A percentile compares a stretch with the other conserved stretches of the same genome.
Conservation (phyloP, 176 grass and related monocot species). For the Carex parvula region DNA sequence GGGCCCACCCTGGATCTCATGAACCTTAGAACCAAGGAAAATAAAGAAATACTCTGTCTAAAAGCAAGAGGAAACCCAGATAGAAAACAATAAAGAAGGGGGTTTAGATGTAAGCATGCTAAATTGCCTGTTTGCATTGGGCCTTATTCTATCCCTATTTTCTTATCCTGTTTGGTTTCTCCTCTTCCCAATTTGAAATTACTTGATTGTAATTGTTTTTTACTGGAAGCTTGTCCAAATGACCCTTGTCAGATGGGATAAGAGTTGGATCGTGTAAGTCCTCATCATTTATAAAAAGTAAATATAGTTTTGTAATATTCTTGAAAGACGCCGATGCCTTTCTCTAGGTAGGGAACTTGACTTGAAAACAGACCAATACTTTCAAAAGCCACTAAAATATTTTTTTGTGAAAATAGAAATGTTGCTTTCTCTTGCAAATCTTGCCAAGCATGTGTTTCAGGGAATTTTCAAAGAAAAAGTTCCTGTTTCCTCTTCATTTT, state of each 20-base stretch:
- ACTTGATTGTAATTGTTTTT: not conserved
- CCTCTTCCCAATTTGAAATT: not conserved
- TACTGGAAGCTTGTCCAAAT: not conserved
- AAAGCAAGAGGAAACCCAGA: not conserved
- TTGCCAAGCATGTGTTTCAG: not conserved
- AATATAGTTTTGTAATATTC: not conserved
- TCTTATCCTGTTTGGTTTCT: not conserved
- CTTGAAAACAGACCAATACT: not conserved
- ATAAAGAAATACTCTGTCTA: not conserved
- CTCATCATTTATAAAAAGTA: not conserved
- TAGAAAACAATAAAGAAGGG: not conserved
- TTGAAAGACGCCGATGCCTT: not conserved
- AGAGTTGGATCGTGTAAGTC: not conserved
- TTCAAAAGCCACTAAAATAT: not conserved
- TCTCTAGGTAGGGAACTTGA: not conserved
- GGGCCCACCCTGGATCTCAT: not conserved
- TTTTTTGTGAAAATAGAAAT: not conserved
- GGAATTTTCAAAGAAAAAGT: not conserved
- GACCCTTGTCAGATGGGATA: not conserved
- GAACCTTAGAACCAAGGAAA: not conserved
- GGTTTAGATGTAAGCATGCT: not conserved
- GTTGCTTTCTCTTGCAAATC: not conserved
- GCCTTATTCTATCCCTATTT: not conserved
- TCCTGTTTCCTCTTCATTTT: not conserved
- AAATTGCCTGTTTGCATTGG: not conserved